Percentiles rank a stretch among this genome's conserved stretches.
These are phyloP conservation scores for Fusarium falciforme DNA, from an alignment of 2,329 filamentous ascomycete species.

Conservation along the genomic window DNA sequence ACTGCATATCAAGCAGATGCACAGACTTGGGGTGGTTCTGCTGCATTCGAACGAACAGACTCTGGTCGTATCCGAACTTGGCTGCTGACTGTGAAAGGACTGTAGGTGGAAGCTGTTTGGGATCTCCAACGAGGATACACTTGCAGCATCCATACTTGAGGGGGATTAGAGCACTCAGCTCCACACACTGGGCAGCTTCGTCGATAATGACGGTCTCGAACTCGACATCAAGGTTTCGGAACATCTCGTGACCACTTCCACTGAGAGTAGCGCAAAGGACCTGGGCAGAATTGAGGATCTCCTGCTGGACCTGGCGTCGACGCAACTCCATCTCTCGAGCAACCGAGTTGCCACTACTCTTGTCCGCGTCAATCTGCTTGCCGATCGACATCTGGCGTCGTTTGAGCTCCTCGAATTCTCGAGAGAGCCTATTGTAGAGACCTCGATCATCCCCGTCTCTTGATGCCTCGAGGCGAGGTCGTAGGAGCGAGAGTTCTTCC, in stretches of 20 bases:
- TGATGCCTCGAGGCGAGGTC: slow-evolving; percentile 76
- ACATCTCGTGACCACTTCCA: slow-evolving; percentile 97
- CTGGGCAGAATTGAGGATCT: slow-evolving; percentile 90
- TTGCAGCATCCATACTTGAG: slow-evolving; percentile 97
- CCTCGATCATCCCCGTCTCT: slow-evolving; percentile 65
- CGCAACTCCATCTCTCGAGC: slow-evolving; percentile 88
- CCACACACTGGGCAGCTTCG: slow-evolving; percentile 97
- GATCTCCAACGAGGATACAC: slow-evolving; percentile 96
- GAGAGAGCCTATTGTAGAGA: slow-evolving; percentile 68
- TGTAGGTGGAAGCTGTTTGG: slow-evolving; percentile 95
- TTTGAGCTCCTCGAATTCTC: slow-evolving; percentile 82
- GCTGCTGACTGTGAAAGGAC: slow-evolving; percentile 95
- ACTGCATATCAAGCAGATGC: slow-evolving; percentile 96
- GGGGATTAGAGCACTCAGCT: slow-evolving; percentile 94
- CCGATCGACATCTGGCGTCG: slow-evolving; percentile 79
- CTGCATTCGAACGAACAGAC: slow-evolving; percentile 98
- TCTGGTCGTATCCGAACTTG: slow-evolving; percentile 95
- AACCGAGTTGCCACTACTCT: slow-evolving; percentile 85
- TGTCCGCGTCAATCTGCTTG: slow-evolving; percentile 85
- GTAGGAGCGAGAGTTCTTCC: slow-evolving; percentile 76
- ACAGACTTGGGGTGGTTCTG: slow-evolving; percentile 88
- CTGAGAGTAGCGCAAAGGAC: slow-evolving; percentile 96
- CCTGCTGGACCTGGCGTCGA: slow-evolving; percentile 85
- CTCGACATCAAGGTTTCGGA: slow-evolving; percentile 92
- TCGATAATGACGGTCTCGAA: slow-evolving; percentile 99